Percentiles rank a stretch among this genome's conserved stretches.
Conservation (phyloP, 1,284 basidiomycete genomes). For the Cutaneotrichosporon daszewskae region DNA sequence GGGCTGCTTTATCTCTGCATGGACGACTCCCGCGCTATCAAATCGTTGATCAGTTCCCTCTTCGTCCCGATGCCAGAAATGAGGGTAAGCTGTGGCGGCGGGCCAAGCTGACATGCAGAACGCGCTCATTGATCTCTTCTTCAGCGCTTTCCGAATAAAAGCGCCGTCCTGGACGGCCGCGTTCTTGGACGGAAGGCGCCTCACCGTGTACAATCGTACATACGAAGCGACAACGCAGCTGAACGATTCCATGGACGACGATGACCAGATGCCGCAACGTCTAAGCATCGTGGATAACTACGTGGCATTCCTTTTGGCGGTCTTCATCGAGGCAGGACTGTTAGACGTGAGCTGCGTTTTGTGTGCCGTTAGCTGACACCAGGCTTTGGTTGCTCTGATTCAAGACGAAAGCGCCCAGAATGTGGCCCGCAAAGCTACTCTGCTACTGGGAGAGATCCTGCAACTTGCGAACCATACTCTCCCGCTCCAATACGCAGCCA, state of each 20-base stretch:
- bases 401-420: conserved; percentile 67
- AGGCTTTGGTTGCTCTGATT: conserved; percentile 79
- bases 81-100: conserved; percentile 56
- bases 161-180: conserved; percentile 83
- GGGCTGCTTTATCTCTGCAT: conserved; percentile 92
- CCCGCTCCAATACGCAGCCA: conserved; percentile 74
- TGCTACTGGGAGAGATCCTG: conserved; percentile 86
- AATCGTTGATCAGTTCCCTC: conserved; percentile 76
- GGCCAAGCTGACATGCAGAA: conserved; percentile 55
- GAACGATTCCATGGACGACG: conserved; percentile 25
- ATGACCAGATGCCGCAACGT: conserved; percentile 53
- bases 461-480: conserved; percentile 82
- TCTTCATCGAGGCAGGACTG: conserved; percentile 81
- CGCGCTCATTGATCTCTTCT: conserved; percentile 86
- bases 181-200: conserved; percentile 75
- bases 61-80: conserved; percentile 80
- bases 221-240: conserved; percentile 35
- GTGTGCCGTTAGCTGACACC: neutral
- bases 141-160: conserved; percentile 86
- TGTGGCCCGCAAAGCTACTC: conserved; percentile 66
- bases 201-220: conserved; percentile 55
- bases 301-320: conserved; percentile 76
- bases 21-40: conserved; percentile 77
- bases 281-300: conserved; percentile 90
- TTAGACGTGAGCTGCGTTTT: conserved; percentile 60